Conservation (phyloP, 1,284 basidiomycete species). For the Ganoderma boninense region DNA sequence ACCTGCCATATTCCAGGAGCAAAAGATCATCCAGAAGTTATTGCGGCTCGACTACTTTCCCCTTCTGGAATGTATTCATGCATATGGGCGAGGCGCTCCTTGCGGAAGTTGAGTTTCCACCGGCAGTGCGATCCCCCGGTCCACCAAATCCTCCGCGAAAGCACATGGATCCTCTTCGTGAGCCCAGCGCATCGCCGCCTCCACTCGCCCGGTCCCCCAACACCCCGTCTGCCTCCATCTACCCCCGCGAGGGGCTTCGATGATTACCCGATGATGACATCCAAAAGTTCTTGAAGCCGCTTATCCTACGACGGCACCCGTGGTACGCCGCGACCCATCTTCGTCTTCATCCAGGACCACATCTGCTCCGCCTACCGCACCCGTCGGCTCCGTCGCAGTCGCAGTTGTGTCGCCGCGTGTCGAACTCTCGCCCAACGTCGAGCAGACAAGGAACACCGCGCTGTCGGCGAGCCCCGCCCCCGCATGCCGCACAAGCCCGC, state of each 20-base stretch:
- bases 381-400: neutral
- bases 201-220: constrained; percentile 8
- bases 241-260: neutral
- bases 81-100: neutral
- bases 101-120: neutral
- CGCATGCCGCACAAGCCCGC: constrained; percentile 39
- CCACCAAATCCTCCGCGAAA: neutral
- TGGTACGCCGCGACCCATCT: neutral
- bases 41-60: neutral
- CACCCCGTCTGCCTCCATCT: neutral
- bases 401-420: neutral
- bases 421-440: constrained; percentile 33
- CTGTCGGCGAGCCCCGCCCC: constrained; percentile 31
- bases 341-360: neutral
- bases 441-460: constrained; percentile 40
- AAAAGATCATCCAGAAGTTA: neutral
- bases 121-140: constrained; percentile 2
- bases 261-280: neutral
- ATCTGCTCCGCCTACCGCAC: neutral
- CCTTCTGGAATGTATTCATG: neutral
- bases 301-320: neutral
- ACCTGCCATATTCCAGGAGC: neutral
- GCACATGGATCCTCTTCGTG: neutral
- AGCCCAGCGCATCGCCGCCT: constrained; percentile 5
- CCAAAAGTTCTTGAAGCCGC: neutral